Evolutionary conservation across 2,329 filamentous ascomycete species (phyloP), one percentile per base, ranked within the genome.

Genomic region (Trichoderma hamatum): DNA sequence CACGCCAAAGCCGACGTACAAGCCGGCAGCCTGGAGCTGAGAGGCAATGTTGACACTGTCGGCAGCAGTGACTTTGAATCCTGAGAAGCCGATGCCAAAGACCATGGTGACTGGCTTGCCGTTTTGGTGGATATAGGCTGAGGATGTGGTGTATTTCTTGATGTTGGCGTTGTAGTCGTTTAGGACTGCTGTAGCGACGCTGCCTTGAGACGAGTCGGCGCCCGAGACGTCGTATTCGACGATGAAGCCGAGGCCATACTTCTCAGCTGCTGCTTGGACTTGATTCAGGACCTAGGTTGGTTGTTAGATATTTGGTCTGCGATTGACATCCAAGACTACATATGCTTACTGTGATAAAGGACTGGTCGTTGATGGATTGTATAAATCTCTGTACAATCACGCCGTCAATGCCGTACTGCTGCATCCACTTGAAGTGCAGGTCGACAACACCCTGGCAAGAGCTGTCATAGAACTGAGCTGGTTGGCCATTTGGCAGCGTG

Each of bases 191-290:
- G 58, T 54, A 9, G 66, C 56, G n/a, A 68, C 66, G 58, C 56
- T 62, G 32, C 46, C 66, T 24, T 68, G 56, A 3, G 66, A 39
- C 19, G 66, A 68, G 13, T 68, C 34, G 36, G 21, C 66, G n/a
- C 66, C 66, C 14, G 66, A 68, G 19, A 68, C 66, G 28, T 68
- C 66, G 19, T 61, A 68, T 21, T 68, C 66, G 26, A 68, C 66
- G 19, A 68, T 68, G 66, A 68, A 68, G 6, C 66, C 66, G 26
- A 46, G 66, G 30, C 66, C 66, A 26, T 68, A 68, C 6, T 68
- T 68, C n/a, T 68, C 66, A 39, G 66, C 66, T 7, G 66, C 66
- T 32, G 66, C 26, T 52, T 34, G 36, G 24, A 68, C 56, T 43
- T 68, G 66, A n/a, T 68, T 62, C 1, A 68, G 46, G 46, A 68